Base-by-base conservation (phyloP, 2,329 filamentous ascomycete species). In the Rutstroemia sp. region DNA sequence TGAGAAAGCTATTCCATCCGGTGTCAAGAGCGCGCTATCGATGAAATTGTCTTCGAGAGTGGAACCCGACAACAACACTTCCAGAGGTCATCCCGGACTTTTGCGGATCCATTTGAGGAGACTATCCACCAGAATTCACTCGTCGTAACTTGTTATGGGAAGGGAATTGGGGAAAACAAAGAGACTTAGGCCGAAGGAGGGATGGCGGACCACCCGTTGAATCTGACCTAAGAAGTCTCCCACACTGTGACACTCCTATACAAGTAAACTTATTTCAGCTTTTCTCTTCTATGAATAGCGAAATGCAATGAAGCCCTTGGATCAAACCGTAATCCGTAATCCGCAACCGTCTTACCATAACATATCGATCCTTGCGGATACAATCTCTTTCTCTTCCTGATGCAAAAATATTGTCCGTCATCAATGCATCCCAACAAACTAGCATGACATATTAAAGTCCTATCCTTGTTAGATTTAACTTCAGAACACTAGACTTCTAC, bases 171-270 rank as follows among this genome's bases (percentile, higher is more conserved):
- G 38, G 21, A 21, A 25, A 19, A 10, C 10, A 23, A 14, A 46
- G 44, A 16, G 4, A 46, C 8, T 17, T 25, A n/a, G 21, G 8
- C 21, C 19, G 21, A 17, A 17, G 21, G 19, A 46, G 12, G 16
- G 39, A 42, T 42, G 16, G n/a, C 16, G 39, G 16, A 42, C 39
- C 39, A 17, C 16, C n/a, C 21, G 21, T 23, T 21, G 14, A 53
- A 47, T 53, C 42, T 53, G 17, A 47, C 42, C 19, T 53, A 53
- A 53, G 51, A 53, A 42, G 7, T 3, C 16, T 42, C n/a, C 39
- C 39, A 42, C 16, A 19, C 30, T 34, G 30, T 34, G 9, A 34
- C 10, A 34, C 10, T 34, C 2, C 9, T 27, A 6, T 27, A 27
- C 25, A 23, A 23, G 23, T 23, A 30, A 30, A 12, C 30, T 34